Evolutionary conservation across 495 filamentous ascomycete genomes (phyloP).

Genomic region (Pyrenula aspistea): DNA sequence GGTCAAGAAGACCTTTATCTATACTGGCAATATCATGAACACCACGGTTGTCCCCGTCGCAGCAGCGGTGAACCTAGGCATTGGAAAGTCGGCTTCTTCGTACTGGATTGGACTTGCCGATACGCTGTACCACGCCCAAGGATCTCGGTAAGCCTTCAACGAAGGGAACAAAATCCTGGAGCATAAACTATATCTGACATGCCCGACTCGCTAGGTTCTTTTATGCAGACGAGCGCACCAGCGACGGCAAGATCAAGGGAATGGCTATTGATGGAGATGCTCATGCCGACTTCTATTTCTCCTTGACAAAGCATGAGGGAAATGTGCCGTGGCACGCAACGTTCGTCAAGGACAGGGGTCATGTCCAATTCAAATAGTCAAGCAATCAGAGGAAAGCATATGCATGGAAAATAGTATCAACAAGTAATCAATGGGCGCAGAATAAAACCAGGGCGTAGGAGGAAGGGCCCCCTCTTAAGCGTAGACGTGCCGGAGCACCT

Average conservation of each 20-base stretch:
- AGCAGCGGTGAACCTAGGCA: slow-evolving; percentile 17
- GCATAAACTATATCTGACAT: background rate
- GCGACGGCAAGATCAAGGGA: slow-evolving; percentile 15
- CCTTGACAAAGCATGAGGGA: slow-evolving; percentile 16
- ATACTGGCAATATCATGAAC: slow-evolving; percentile 31
- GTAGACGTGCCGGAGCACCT: no score
- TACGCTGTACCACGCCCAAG: slow-evolving; percentile 14
- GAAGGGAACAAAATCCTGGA: background rate
- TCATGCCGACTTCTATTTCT: slow-evolving; percentile 23
- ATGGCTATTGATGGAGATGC: slow-evolving; percentile 16
- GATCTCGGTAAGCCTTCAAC: slow-evolving; percentile 21
- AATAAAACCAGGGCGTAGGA: no score
- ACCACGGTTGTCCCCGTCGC: slow-evolving; percentile 14
- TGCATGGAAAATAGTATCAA: background rate
- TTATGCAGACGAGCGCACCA: slow-evolving; percentile 27
- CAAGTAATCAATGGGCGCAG: background rate
- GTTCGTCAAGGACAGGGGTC: slow-evolving; percentile 27
- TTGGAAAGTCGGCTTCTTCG: slow-evolving; percentile 28
- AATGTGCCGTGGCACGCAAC: slow-evolving; percentile 26
- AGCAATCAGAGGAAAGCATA: background rate
- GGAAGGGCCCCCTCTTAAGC: no score
- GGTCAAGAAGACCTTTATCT: slow-evolving; percentile 30
- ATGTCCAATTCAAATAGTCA: slow-evolving; percentile 9
- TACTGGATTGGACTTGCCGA: slow-evolving; percentile 27
- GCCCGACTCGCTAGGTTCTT: slow-evolving; percentile 18